Percentiles rank a stretch among this genome's conserved stretches.
phyloP scores from a whole-genome alignment of 495 filamentous ascomycete species.

The Penicillium salamii region DNA sequence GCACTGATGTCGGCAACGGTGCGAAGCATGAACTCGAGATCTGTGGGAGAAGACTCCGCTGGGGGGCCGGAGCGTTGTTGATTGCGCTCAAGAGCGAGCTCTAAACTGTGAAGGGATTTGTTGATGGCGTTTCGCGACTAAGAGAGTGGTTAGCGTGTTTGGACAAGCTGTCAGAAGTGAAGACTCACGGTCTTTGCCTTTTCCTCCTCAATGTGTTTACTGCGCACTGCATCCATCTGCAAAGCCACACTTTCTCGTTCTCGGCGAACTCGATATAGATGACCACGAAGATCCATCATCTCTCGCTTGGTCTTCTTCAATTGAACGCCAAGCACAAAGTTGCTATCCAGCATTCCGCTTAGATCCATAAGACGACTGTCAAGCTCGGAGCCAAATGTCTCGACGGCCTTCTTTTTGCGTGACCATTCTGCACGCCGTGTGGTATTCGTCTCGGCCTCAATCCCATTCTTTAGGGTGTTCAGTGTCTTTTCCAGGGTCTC shows the following conservation, averaged over 20 bases:
- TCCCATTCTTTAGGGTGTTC: conserved; percentile 36
- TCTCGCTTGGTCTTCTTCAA: conserved; percentile 62
- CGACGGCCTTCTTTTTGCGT: conserved; percentile 60
- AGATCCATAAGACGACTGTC: conserved; percentile 57
- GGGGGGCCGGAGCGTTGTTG: conserved; percentile 23
- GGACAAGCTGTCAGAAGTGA: conserved; percentile 1
- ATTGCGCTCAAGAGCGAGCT: conserved; percentile 45
- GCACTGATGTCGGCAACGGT: conserved; percentile 41
- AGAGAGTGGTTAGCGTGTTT: conserved; percentile 10
- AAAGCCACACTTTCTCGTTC: conserved; percentile 66
- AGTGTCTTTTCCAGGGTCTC: conserved; percentile 59
- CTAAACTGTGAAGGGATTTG: conserved; percentile 44
- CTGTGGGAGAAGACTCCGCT: conserved; percentile 24
- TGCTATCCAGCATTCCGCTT: conserved; percentile 58
- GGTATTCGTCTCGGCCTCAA: conserved; percentile 36
- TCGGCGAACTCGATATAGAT: conserved; percentile 59
- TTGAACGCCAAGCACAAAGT: conserved; percentile 59
- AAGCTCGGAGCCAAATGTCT: conserved; percentile 67
- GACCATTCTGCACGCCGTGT: conserved; percentile 50
- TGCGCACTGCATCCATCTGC: conserved; percentile 66
- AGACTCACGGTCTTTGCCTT: conserved; percentile 32
- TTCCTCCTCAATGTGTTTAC: conserved; percentile 50
- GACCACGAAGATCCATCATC: conserved; percentile 60
- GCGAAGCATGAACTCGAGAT: conserved; percentile 44
- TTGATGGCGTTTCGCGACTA: conserved; percentile 44